Base-by-base conservation (phyloP, 164 flowering plant genomes). In the Buxus sempervirens region DNA sequence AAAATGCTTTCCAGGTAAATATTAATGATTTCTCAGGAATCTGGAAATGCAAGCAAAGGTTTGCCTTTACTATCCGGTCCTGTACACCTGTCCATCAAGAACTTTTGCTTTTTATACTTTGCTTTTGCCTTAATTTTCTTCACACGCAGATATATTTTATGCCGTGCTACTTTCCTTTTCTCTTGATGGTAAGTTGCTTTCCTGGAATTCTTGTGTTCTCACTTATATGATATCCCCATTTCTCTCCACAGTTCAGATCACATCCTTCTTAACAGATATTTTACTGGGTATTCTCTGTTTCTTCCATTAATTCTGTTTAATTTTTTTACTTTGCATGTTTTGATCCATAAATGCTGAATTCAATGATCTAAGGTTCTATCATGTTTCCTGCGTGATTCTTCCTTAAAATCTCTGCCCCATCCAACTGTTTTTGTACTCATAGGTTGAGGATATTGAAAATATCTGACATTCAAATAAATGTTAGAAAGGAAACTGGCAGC, bases 31-130 rank as follows among this genome's bases (percentile, higher is more conserved):
- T 62, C 14, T 48, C 27, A 27, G 69, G 72, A 82, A 71, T 68
- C 78, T 76, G 77, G 36, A 79, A 73, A 57, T 68, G 26, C 71
- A 84, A 84, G 85, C 80, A 77, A 84, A 73, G 62, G 55, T 21
- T 60, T 28, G 51, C 48, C 58, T 73, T 60, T 62, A 21, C 54
- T 16, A 5, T 13, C n/a, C 45, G 62, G 27, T 57, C 41, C 58
- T 51, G 22, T 65, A 59, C 23, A 72, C 66, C 73, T 61, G 70
- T 73, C 72, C 49, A 26, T 54, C 51, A 28, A 21, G 53, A 63
- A 54, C 68, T 64, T 66, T 42, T 48, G 55, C 58, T 36, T 66
- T 69, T 70, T 36, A 13, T 45, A 32, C 57, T 48, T 71, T 73
- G 66, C 65, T 66, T 67, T 71, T 70, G 45, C 70, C 51, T 61